Base-by-base conservation (phyloP, 768 basidiomycete genomes). In the Cystobasidiopsis lactophilus region DNA sequence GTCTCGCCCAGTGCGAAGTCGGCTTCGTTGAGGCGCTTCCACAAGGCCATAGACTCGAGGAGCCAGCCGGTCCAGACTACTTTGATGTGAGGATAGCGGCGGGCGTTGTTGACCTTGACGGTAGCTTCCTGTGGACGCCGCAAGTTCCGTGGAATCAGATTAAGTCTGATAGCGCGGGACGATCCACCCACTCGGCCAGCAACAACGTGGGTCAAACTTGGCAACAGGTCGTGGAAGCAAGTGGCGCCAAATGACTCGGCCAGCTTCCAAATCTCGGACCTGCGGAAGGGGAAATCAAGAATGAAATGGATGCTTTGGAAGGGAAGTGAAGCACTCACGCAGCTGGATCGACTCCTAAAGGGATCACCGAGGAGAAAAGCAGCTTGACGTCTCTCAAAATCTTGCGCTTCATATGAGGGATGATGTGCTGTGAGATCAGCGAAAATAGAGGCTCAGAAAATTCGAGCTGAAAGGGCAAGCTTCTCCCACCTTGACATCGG, bases 331-430 rank as follows among this genome's bases (percentile, higher is more conserved):
- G 9, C 23, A 56, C 68, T 61, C 54, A 82, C 45, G 72, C 71
- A 65, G 86, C 79, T 35, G 85, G 81, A 52, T 69, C 71, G 2
- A 77, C 78, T 60, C 85, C 80, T n/a, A 89, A 74, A 3, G 91
- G 88, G 52, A 96, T 88, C 38, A 98, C 77, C 52, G 88, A 85
- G 1, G 91, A 95, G 67, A 98, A 96, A 33, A 91, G 72, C 30
- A 98, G 74, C 62, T 82, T 77, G 27, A 79, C 73, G 27, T 81
- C 83, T 33, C 73, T 72, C n/a, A 96, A 72, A 0, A 84, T 80
- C 59, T 76, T 74, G 23, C 71, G 64, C 50, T 91, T 80, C 66
- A 91, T 73, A 51, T 71, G 70, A 14, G 85, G 84, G 49, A 96
- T 89, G 58, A 98, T 93, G 50, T 66, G 68, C 89, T 95, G 60